A percentile compares a stretch with the other conserved stretches of the same genome.
These are phyloP conservation scores for Plasmodium inui DNA, from an alignment of 169 alveolate genomes.

Conservation along the genomic window DNA sequence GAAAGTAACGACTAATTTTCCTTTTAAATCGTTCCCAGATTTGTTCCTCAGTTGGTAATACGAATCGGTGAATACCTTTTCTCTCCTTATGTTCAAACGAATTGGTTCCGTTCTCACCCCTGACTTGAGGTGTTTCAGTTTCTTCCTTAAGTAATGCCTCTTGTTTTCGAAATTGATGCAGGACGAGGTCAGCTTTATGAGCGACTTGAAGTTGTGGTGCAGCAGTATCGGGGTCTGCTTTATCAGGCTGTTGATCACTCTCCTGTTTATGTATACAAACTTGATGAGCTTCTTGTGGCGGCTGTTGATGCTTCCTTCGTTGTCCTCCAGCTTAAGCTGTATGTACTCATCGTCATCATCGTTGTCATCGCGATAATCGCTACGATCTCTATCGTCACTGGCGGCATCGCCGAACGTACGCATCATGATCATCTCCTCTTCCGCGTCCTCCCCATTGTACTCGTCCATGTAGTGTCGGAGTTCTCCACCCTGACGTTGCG, in stretches of 20 bases:
- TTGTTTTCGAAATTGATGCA: slow-evolving; percentile 97
- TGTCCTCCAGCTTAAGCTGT: slow-evolving; percentile 64
- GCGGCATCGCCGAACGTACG: background rate
- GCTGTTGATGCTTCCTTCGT: slow-evolving; percentile 30
- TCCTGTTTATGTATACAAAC: slow-evolving; percentile 79
- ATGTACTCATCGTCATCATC: slow-evolving; percentile 38
- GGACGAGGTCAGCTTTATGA: slow-evolving; percentile 92
- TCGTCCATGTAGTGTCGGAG: slow-evolving; percentile 10
- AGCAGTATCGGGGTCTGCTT: slow-evolving; percentile 88
- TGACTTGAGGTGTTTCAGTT: slow-evolving; percentile 86
- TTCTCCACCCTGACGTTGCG: background rate
- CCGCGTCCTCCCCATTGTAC: slow-evolving; percentile 26
- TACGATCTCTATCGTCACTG: background rate
- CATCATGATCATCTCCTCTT: slow-evolving; percentile 12
- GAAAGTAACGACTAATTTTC: slow-evolving; percentile 94
- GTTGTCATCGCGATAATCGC: background rate
- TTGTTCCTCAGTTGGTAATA: slow-evolving; percentile 91
- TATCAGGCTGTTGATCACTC: slow-evolving; percentile 85
- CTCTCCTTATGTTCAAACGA: slow-evolving; percentile 93
- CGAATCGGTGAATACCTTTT: slow-evolving; percentile 95
- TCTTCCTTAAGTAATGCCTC: slow-evolving; percentile 94
- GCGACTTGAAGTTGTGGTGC: slow-evolving; percentile 86
- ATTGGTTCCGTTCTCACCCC: slow-evolving; percentile 83
- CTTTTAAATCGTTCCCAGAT: slow-evolving; percentile 95
- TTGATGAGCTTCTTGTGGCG: slow-evolving; percentile 78